phyloP scores from a whole-genome alignment of 148 eudicot species.

The Rhododendron mucronatum region DNA sequence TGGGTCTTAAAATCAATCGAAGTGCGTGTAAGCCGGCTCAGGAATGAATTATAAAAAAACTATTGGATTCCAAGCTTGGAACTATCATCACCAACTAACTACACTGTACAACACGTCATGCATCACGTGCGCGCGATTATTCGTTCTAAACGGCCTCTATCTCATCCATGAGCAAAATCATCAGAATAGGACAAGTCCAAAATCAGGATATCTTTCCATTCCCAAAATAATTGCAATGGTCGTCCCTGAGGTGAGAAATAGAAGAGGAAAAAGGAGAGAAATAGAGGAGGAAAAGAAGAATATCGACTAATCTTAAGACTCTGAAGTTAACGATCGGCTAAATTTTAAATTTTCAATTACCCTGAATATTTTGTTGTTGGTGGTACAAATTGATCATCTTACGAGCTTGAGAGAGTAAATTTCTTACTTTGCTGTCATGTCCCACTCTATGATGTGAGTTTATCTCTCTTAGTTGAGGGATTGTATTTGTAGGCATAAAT shows the following conservation, averaged over 20 bases:
- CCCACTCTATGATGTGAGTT: too few relatives aligned
- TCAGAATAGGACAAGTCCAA: constrained; percentile 5
- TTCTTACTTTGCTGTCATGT: neutral
- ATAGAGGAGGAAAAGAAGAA: neutral
- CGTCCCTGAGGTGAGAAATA: neutral
- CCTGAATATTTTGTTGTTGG: too few relatives aligned
- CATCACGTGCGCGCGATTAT: neutral
- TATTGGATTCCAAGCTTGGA: too few relatives aligned
- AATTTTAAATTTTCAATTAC: too few relatives aligned
- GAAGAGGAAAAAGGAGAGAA: neutral
- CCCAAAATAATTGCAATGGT: neutral
- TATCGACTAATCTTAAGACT: neutral
- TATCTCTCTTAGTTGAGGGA: neutral
- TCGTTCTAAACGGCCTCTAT: neutral
- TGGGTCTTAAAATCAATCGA: too few relatives aligned
- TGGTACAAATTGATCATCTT: neutral
- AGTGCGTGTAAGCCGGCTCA: too few relatives aligned
- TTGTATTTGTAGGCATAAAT: neutral
- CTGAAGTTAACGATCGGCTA: too few relatives aligned
- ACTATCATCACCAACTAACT: constrained; percentile 4
- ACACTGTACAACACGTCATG: constrained; percentile 7
- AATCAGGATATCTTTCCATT: neutral
- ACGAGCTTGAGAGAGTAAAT: neutral
- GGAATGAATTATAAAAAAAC: too few relatives aligned
- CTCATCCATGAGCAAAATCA: neutral